phyloP scores from a whole-genome alignment of 495 filamentous ascomycete genomes.

The Hypoxylon perforatum region DNA sequence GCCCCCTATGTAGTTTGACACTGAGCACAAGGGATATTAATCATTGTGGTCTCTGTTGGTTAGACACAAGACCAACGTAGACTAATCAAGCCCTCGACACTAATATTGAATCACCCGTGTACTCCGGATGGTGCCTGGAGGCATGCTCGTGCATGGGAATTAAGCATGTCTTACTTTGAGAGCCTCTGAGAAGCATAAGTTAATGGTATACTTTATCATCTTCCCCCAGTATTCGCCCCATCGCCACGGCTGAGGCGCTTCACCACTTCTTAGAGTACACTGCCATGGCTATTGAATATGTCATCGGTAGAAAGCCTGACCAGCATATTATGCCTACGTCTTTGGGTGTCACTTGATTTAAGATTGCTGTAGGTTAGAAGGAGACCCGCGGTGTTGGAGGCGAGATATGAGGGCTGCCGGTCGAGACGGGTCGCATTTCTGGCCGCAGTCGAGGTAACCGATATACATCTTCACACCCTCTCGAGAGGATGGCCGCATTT shows the following conservation, averaged over 20 bases:
- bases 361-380: conserved; percentile 21
- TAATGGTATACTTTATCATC: neutral
- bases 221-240: neutral
- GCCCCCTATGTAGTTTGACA: neutral
- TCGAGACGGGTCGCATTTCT: conserved; percentile 18
- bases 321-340: conserved; percentile 6
- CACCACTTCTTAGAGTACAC: conserved; percentile 4
- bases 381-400: conserved; percentile 23
- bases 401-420: conserved; percentile 15
- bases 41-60: neutral
- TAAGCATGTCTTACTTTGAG: neutral
- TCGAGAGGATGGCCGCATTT: conserved; percentile 30
- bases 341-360: conserved; percentile 34
- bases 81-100: neutral
- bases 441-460: conserved; percentile 34
- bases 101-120: neutral
- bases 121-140: neutral
- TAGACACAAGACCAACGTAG: neutral
- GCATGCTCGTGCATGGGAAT: neutral
- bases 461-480: conserved; percentile 4
- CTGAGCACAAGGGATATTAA: neutral
- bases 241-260: neutral
- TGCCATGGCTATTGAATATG: conserved; percentile 1
- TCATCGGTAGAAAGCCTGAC: conserved; percentile 7
- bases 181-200: neutral